These are phyloP conservation scores for Tetragonia tetragonoides DNA, from an alignment of 148 eudicot genomes.

Conservation along the genomic window DNA sequence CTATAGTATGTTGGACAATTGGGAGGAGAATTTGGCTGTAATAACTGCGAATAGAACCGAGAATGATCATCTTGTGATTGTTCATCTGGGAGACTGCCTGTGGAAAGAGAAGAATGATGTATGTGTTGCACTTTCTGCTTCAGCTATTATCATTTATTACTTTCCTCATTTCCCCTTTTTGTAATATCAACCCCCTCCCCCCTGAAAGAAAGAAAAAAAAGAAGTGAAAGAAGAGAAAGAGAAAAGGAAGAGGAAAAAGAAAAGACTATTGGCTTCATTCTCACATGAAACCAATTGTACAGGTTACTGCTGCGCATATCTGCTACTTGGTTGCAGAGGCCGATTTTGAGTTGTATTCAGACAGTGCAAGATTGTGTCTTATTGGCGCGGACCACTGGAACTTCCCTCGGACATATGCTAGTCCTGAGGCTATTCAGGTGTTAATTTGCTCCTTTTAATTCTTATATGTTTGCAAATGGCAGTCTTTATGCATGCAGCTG, in stretches of 20 bases:
- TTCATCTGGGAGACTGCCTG: constrained; percentile 90
- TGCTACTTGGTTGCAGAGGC: constrained; percentile 97
- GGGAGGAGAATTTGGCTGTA: constrained; percentile 97
- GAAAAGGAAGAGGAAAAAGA: background rate
- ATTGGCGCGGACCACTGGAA: constrained; percentile 96
- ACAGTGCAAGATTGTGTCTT: constrained; percentile 88
- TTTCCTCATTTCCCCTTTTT: background rate
- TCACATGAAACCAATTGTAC: constrained; percentile 24
- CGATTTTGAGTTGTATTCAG: constrained; percentile 78
- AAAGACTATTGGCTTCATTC: constrained; percentile 12
- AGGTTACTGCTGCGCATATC: constrained; percentile 93
- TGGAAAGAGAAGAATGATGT: constrained; percentile 92
- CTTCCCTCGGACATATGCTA: constrained; percentile 85
- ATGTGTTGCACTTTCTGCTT: constrained; percentile 29
- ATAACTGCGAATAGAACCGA: constrained; percentile 92
- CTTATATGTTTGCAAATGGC: background rate
- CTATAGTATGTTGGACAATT: constrained; percentile 71
- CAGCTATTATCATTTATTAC: background rate
- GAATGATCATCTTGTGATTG: constrained; percentile 91
- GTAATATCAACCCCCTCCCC: background rate
- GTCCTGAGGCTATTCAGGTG: constrained; percentile 99
- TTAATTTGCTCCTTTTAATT: constrained; percentile 3
- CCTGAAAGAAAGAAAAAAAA: background rate
- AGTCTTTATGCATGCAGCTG: constrained; percentile 1
- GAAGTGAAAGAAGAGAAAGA: background rate